Evolutionary conservation across 371 early-diverging fungal genomes (phyloP).

Genomic region (Rhizopus delemar): DNA sequence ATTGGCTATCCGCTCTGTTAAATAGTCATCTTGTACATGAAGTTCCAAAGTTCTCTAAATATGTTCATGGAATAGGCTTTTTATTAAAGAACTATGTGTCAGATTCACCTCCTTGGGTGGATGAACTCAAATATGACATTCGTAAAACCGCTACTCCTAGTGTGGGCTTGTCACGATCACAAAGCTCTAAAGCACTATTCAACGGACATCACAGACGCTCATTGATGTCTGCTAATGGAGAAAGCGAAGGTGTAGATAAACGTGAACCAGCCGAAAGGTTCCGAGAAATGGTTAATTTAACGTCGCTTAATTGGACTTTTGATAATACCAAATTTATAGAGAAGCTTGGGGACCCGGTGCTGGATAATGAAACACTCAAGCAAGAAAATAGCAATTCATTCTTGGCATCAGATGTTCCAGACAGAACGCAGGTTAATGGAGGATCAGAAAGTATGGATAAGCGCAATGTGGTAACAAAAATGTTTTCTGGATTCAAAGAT

Average conservation of each 20-base stretch:
- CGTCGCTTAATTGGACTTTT: conserved; percentile 7
- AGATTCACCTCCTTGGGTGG: conserved; percentile 92
- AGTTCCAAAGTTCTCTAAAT: conserved; percentile 96
- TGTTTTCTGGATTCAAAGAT: neutral
- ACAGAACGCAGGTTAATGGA: neutral
- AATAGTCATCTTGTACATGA: conserved; percentile 89
- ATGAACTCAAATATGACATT: conserved; percentile 88
- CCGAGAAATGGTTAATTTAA: neutral
- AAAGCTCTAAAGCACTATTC: conserved; percentile 37
- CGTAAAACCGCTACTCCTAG: conserved; percentile 56
- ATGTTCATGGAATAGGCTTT: conserved; percentile 92
- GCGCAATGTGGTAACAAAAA: neutral
- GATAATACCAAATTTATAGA: neutral
- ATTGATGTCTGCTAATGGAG: conserved; percentile 18
- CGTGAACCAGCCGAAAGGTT: neutral
- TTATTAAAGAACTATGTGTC: conserved; percentile 79
- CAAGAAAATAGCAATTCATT: neutral
- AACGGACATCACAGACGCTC: conserved; percentile 27
- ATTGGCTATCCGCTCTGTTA: conserved; percentile 89
- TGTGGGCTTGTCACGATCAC: conserved; percentile 37
- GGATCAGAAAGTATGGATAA: neutral
- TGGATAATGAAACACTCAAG: neutral
- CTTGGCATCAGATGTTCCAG: neutral
- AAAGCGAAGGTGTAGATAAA: neutral
- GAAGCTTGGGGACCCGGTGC: neutral